Conservation (phyloP, 257 asterid genomes). For the Rubia yunnanensis region DNA sequence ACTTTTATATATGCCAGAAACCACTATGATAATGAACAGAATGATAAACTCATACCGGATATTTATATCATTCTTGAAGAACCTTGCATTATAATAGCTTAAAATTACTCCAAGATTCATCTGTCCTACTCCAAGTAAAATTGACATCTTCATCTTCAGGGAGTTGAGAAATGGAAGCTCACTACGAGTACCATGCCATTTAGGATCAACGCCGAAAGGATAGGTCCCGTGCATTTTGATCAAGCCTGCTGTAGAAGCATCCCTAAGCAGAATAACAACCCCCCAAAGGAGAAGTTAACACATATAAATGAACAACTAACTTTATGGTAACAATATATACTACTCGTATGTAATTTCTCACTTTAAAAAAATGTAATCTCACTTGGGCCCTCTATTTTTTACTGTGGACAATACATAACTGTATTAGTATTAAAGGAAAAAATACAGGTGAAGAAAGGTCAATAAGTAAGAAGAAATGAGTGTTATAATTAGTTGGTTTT, state of each 20-base stretch:
- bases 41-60: constrained; percentile 30
- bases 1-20: not conserved
- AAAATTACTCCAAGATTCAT: constrained; percentile 61
- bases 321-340: not conserved
- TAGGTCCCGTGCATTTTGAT: constrained; percentile 41
- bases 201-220: constrained; percentile 63
- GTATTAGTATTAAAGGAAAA: not conserved
- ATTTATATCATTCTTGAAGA: constrained; percentile 36
- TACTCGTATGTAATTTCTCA: not conserved
- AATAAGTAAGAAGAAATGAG: not conserved
- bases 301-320: not conserved
- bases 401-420: not conserved
- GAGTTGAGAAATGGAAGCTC: constrained; percentile 64
- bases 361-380: not conserved
- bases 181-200: constrained; percentile 58
- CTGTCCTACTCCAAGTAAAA: constrained; percentile 52
- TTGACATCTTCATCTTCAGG: constrained; percentile 67
- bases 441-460: not conserved
- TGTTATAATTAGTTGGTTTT: not conserved
- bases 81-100: constrained; percentile 50
- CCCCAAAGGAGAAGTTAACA: not conserved
- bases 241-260: constrained; percentile 43
- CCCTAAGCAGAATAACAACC: constrained; percentile 26
- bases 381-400: not conserved
- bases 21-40: not conserved